A percentile compares a stretch with the other conserved stretches of the same genome.
phyloP scores from a whole-genome alignment of 2,329 filamentous ascomycete species.

The Chaetoscypha palmicola region DNA sequence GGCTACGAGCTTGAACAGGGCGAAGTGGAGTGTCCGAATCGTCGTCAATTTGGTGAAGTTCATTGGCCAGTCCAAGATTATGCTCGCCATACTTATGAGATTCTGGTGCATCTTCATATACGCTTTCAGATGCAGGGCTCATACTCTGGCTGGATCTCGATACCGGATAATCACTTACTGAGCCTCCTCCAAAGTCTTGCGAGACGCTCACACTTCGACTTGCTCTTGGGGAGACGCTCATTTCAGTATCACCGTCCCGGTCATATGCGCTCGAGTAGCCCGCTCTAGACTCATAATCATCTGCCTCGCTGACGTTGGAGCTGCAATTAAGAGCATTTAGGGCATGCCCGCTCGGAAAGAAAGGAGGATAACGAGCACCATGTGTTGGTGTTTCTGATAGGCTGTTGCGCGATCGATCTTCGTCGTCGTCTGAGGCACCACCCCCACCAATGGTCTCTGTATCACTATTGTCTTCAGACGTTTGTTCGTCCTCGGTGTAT shows the following conservation, averaged over 20 bases:
- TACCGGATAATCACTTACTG: conserved; percentile 3
- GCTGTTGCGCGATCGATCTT: conserved; percentile 18
- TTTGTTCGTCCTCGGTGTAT: conserved; percentile 9
- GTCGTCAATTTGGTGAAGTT: conserved; percentile 23
- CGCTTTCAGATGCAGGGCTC: conserved; percentile 5
- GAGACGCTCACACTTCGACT: conserved; percentile 11
- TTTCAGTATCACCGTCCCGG: conserved; percentile 32
- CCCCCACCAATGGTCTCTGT: conserved; percentile 26
- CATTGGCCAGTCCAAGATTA: conserved; percentile 22
- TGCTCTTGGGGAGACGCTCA: conserved; percentile 25
- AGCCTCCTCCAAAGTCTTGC: conserved; percentile 4
- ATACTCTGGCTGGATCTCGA: conserved; percentile 10
- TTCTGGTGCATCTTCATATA: conserved; percentile 1
- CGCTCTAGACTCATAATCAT: conserved; percentile 21
- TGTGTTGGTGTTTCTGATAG: conserved; percentile 21
- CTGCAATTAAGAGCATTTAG: conserved; percentile 5
- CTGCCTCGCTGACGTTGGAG: conserved; percentile 20
- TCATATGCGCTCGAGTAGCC: conserved; percentile 22
- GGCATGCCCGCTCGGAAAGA: conserved; percentile 9
- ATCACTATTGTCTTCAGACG: conserved; percentile 24
- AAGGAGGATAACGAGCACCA: conserved; percentile 7
- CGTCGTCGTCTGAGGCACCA: conserved; percentile 21
- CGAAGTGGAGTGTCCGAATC: conserved; percentile 26
- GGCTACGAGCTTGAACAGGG: conserved; percentile 20
- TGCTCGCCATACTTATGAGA: conserved; percentile 5